These are phyloP conservation scores for Fusarium compactum DNA, from an alignment of 2,329 filamentous ascomycete species.

Conservation along the genomic window DNA sequence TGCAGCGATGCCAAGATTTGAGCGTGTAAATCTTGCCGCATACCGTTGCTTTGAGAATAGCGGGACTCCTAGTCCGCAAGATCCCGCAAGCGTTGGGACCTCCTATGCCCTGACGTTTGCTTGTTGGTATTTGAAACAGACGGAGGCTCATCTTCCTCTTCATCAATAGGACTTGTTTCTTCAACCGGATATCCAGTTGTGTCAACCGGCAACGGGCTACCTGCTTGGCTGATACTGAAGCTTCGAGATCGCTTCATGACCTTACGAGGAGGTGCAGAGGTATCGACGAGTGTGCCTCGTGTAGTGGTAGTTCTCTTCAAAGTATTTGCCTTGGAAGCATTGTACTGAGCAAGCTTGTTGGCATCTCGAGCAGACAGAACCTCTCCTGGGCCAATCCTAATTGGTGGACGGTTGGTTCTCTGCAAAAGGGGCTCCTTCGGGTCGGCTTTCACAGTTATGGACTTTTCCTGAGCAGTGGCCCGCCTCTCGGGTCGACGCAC, in stretches of 20 bases:
- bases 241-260: conserved; percentile 30
- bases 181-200: neutral
- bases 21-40: conserved; percentile 28
- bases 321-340: neutral
- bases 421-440: neutral
- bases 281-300: neutral
- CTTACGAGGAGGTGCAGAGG: conserved; percentile 15
- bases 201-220: conserved; percentile 44
- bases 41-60: neutral
- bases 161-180: neutral
- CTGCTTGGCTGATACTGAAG: conserved; percentile 47
- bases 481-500: neutral
- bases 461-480: neutral
- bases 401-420: neutral
- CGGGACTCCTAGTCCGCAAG: conserved; percentile 25
- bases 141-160: neutral
- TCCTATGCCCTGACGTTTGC: conserved; percentile 15
- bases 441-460: neutral
- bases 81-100: conserved; percentile 12
- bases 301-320: conserved; percentile 2
- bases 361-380: conserved; percentile 27
- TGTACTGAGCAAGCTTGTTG: conserved; percentile 11
- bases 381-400: neutral
- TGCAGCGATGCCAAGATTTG: conserved; percentile 37
- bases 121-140: neutral